Conservation (phyloP, 805 yeast species). For the Schizosaccharomyces osmophilus region DNA sequence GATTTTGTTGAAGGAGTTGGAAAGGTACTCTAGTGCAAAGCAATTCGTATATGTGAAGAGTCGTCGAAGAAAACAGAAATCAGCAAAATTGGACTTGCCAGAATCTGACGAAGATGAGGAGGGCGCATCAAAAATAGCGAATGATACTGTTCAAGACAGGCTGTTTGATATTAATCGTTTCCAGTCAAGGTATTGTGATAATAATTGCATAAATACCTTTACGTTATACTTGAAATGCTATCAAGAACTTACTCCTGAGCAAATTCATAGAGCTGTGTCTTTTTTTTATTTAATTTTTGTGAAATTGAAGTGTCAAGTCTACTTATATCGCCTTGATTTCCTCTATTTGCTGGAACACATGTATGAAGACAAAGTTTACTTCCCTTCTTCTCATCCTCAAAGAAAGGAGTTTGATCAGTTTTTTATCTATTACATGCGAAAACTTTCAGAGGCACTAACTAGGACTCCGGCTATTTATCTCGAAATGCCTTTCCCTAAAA, state of each 20-base stretch:
- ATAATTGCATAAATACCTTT: slow-evolving; percentile 39
- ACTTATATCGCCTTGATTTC: slow-evolving; percentile 49
- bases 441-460: slow-evolving; percentile 23
- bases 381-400: slow-evolving; percentile 20
- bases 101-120: slow-evolving; percentile 13
- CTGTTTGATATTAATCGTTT: slow-evolving; percentile 23
- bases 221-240: slow-evolving; percentile 35
- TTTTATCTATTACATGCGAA: slow-evolving; percentile 37
- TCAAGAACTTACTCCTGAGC: slow-evolving; percentile 33
- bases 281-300: slow-evolving; percentile 52
- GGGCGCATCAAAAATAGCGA: slow-evolving; percentile 11
- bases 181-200: slow-evolving; percentile 26
- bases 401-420: slow-evolving; percentile 42
- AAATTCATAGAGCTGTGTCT: slow-evolving; percentile 37
- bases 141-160: slow-evolving; percentile 19
- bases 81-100: slow-evolving; percentile 10
- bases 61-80: slow-evolving; percentile 17
- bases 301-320: slow-evolving; percentile 30
- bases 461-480: slow-evolving; percentile 30
- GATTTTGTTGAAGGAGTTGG: slow-evolving; percentile 40
- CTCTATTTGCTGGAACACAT: slow-evolving; percentile 32
- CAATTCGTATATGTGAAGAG: slow-evolving; percentile 24
- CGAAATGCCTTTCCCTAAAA: slow-evolving; percentile 44
- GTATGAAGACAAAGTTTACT: slow-evolving; percentile 23
- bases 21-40: slow-evolving; percentile 35